Base-by-base conservation (phyloP, 1,284 basidiomycete species). In the Kwoniella shivajii region DNA sequence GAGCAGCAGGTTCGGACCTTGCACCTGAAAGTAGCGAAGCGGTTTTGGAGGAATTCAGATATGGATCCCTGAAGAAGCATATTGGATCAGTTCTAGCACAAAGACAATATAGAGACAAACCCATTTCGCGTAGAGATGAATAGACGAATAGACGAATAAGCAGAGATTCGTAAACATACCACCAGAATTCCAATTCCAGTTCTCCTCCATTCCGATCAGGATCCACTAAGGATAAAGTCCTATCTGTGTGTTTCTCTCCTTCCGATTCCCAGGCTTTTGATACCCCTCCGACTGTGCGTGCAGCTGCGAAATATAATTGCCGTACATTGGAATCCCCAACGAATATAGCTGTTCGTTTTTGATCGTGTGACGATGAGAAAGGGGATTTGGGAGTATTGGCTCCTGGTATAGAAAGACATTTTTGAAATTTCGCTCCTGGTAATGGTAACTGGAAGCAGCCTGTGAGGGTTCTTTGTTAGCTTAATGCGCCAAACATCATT, bases 321-420 rank as follows among this genome's bases (percentile, higher is more conserved):
- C 91, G 82, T 13, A 89, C 87, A 42, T 88, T 84, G 20, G 90
- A 92, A 76, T 94, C 91, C n/a, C 91, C 91, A 38, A 89, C 80
- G 72, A 94, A 94, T 46, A 89, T 78, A 26, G 90, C 80, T 10
- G 65, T 71, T 13, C 76, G 69, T 39, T 59, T 50, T 48, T 64
- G 55, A 22, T 24, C n/a, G 31, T 50, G 37, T 7, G 50, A 31
- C 2, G 42, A 26, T 22, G 41, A 49, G 13, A 27, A 43, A 37
- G 26, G 41, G 11, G 57, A 38, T 14, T 36, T 39, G 16, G 57
- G 61, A 10, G 68, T 66, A 51, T 70, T 60, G 44, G 57, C 27
- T 16, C 58, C 56, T 6, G 62, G 55, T 1, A 58, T 42, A 6
- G 66, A 57, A 29, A 72, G 63, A 47, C 68, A 76, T 43, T 38